These are phyloP conservation scores for Torulaspora delbrueckii DNA, from an alignment of 805 yeast genomes.

Conservation along the genomic window DNA sequence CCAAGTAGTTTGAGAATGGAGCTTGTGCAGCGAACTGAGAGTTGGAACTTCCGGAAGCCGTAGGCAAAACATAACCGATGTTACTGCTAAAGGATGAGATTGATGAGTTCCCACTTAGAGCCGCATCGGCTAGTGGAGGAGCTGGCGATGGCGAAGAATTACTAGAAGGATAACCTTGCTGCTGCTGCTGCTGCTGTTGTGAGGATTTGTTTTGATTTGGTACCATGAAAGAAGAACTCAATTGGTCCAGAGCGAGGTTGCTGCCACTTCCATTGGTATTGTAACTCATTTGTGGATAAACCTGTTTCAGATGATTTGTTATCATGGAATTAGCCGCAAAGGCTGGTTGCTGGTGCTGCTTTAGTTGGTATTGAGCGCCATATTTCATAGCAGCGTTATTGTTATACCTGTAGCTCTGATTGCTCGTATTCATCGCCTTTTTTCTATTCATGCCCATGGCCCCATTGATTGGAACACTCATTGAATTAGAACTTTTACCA, in stretches of 20 bases:
- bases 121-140: conserved; percentile 17
- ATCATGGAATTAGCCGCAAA: conserved; percentile 12
- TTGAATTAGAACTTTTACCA: conserved; percentile 1
- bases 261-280: conserved; percentile 10
- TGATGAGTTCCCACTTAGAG: conserved; percentile 19
- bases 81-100: conserved; percentile 16
- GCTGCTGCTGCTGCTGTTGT: conserved; percentile 10
- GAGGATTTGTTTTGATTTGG: conserved; percentile 1
- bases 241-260: conserved; percentile 10
- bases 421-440: conserved; percentile 8
- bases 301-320: conserved; percentile 23
- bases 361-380: conserved; percentile 6
- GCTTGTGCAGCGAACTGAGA: conserved; percentile 10
- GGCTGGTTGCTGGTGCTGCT: conserved; percentile 1
- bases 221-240: conserved; percentile 7
- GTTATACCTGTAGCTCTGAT: conserved; percentile 13
- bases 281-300: conserved; percentile 24
- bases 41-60: conserved; percentile 10
- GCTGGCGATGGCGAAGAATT: conserved; percentile 20
- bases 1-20: conserved; percentile 12
- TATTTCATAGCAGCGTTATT: conserved; percentile 13
- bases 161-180: conserved; percentile 10
- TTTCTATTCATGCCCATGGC: conserved; percentile 8
- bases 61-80: conserved; percentile 15
- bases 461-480: conserved; percentile 6